phyloP scores from a whole-genome alignment of 1,139 yeast species.

The Williopsis jadinii region DNA sequence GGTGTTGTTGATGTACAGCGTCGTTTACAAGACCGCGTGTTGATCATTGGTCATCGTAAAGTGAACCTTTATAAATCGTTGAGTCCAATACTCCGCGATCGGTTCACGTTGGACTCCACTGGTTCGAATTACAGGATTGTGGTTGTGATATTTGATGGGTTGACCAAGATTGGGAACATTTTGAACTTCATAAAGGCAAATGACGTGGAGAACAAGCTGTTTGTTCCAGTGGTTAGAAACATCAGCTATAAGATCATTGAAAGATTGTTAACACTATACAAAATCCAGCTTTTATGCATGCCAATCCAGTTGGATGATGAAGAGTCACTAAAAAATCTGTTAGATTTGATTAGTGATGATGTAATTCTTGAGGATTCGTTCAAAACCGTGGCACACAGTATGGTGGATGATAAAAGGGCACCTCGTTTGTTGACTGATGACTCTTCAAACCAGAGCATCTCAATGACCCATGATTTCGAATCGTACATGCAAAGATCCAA shows the following conservation, averaged over 20 bases:
- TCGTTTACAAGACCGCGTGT: constrained; percentile 9
- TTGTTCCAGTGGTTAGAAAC: constrained; percentile 20
- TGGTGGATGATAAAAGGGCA: background rate
- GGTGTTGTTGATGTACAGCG: background rate
- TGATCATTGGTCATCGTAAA: constrained; percentile 21
- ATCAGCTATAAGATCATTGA: constrained; percentile 15
- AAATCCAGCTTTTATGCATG: constrained; percentile 17
- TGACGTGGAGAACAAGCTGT: constrained; percentile 7
- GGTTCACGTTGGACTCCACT: constrained; percentile 15
- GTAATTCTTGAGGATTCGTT: constrained; percentile 4
- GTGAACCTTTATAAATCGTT: constrained; percentile 13
- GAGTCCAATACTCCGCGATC: constrained; percentile 6
- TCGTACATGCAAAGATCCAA: constrained; percentile 7
- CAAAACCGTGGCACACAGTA: background rate
- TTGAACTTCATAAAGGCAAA: constrained; percentile 18
- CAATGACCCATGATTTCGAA: constrained; percentile 10
- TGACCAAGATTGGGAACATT: constrained; percentile 22
- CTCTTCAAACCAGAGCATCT: constrained; percentile 4
- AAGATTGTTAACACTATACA: constrained; percentile 12
- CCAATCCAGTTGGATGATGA: constrained; percentile 18
- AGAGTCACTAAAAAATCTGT: constrained; percentile 11
- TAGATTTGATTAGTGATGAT: constrained; percentile 17
- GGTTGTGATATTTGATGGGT: constrained; percentile 21
- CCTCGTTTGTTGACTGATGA: background rate
- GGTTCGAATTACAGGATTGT: constrained; percentile 12